Base-by-base conservation (phyloP, 2,329 filamentous ascomycete species). In the Colletotrichum somersetense region DNA sequence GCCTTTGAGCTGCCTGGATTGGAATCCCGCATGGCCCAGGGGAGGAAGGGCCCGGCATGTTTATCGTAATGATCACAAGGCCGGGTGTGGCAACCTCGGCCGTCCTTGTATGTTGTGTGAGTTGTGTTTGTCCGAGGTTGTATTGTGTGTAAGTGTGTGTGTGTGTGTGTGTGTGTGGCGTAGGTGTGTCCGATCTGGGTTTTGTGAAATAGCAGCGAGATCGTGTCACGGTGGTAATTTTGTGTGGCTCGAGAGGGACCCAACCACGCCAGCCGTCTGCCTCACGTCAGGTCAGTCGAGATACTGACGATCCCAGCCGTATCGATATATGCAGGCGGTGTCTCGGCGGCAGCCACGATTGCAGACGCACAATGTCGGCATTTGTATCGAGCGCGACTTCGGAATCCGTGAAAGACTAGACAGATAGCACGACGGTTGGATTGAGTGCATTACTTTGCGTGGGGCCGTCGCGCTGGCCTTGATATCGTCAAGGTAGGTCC, bases 181-280 rank as follows among this genome's bases (percentile, higher is more conserved):
- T 46, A 7, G 14, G 18, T n/a, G 46, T 63, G 57, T 56, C 55
- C 66, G 71, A 74, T 74, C 71, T 59, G 59, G 30, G 59, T 67
- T 70, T 57, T 66, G 56, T 71, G 71, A 53, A 62, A 57, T 66
- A 20, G 20, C 63, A 57, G 59, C 30, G 48, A 73, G 70, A 71
- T 74, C 73, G 63, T 65, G 42, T 64, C 58, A 64, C 23, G 40
- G 40, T 48, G 38, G 53, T 38, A n/a, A n/a, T 44, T 33, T 35
- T 26, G 48, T 26, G 46, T 52, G 35, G 70, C 52, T 59, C 20
- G 66, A 46, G 53, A 40, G n/a, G 56, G 23, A 38, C 14, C 33
- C 33, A 59, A n/a, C 38, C 35, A 67, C 55, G 23, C 44, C 59
- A 69, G 65, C 46, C 58, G 38, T 52, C 53, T 65, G 58, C 69